Base-by-base conservation (phyloP, 2,329 filamentous ascomycete species). In the Plenodomus lindquistii region DNA sequence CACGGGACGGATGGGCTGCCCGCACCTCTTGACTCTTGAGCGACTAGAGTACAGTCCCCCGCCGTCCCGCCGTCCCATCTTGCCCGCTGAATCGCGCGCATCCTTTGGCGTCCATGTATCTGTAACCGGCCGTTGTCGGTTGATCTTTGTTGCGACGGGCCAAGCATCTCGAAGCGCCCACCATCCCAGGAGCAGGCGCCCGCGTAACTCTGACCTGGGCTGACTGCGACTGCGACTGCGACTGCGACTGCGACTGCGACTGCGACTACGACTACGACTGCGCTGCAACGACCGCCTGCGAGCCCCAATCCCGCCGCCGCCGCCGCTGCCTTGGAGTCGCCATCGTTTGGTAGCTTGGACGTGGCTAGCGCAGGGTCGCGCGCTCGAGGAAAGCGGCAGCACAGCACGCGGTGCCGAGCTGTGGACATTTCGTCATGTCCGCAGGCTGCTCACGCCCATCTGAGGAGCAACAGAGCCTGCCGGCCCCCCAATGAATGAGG, bases 401-500 rank as follows among this genome's bases (percentile, higher is more conserved):
- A 31, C 15, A 31, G 9, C n/a, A n/a, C 6, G 22, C 22, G 11
- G 27, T 31, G 27, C 11, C 27, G 11, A n/a, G 27, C 27, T 7
- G 27, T 7, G 27, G 27, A 13, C 27, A 31, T 31, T 31, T 31
- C 27, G 27, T 31, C 27, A 31, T 31, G 27, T 31, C 11, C 27
- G 27, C 27, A 31, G 27, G 6, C 27, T 15, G 6, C 11, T 7
- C 27, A 8, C 10, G 27, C 27, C 27, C 27, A 31, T 31, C 27
- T 31, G 27, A 7, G 27, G 27, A 31, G 17, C 36, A 18, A 21
- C 35, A 15, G 18, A 27, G 31, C 34, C 24, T 36, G 20, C n/a
- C 35, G 13, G 19, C 43, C 48, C 59, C 60, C 55, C 22, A 24
- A 69, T 70, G 67, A 60, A 60, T 54, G 62, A 59, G 55, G 63